Conservation (phyloP, 2,329 filamentous ascomycete genomes). For the Dactylella cylindrospora region DNA sequence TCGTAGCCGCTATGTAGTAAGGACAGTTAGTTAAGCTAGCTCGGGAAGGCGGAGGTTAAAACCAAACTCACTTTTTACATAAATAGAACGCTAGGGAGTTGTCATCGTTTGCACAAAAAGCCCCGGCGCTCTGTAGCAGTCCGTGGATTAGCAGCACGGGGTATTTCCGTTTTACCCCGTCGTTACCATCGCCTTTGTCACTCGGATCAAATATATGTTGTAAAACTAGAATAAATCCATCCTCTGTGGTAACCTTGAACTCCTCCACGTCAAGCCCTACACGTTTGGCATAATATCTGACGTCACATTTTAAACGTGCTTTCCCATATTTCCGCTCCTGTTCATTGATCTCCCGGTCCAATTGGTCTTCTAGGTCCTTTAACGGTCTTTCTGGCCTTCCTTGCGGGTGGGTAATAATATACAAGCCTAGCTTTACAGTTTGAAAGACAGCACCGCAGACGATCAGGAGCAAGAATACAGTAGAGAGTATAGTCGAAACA, state of each 20-base stretch:
- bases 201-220: constrained; percentile 85
- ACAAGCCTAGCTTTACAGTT: constrained; percentile 2
- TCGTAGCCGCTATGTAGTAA: constrained; percentile 68
- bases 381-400: constrained; percentile 13
- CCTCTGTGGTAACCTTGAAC: constrained; percentile 85
- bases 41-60: neutral
- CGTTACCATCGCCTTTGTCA: constrained; percentile 51
- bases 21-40: neutral
- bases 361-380: constrained; percentile 53
- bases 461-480: constrained; percentile 74
- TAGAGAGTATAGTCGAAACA: constrained; percentile 73
- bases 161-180: constrained; percentile 63
- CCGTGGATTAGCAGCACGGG: constrained; percentile 87
- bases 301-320: constrained; percentile 75
- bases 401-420: neutral
- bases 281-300: constrained; percentile 80
- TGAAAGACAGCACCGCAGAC: constrained; percentile 66
- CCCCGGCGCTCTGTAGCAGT: constrained; percentile 80
- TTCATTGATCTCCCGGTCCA: constrained; percentile 55
- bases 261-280: constrained; percentile 84
- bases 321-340: constrained; percentile 67
- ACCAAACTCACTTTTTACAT: constrained; percentile 63
- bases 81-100: constrained; percentile 88
- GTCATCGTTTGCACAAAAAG: constrained; percentile 88
- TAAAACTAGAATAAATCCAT: constrained; percentile 84